Evolutionary conservation across 1,284 basidiomycete genomes (phyloP), one percentile per base, ranked within the genome.

Genomic region (Microbotryum lychnidis-dioicae): DNA sequence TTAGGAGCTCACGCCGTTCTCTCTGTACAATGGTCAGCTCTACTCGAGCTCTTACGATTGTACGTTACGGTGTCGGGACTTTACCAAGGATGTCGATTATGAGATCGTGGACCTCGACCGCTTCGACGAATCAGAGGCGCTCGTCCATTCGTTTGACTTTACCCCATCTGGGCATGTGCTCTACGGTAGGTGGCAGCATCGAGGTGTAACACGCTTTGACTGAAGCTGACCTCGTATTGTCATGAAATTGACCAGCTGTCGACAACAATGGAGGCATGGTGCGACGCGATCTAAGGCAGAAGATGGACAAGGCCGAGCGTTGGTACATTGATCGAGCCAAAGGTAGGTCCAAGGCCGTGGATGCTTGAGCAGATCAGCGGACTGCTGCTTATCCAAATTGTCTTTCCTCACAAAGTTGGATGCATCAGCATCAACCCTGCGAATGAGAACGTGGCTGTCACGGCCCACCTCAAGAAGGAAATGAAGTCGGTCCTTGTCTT

Each of bases 21-120:
- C 12, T 3, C 20, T 27, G 6, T 31, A 31, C 31, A 31, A 31
- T 18, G 10, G 7, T 4, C 66, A 78, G 76, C 67, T 80, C 12
- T 76, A 74, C 63, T 73, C 78, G 0, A 72, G 75, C 0, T 75
- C 76, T 0, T 79, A 80, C 70, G 79, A 80, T 69, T 76, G 76
- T 57, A 76, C 78, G 0, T 59, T 80, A 2, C 76, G 79, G 6
- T 64, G 68, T 4, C 68, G 78, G 46, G 73, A 77, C 62, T 76
- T 80, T 52, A 64, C 71, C n/a, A 73, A 72, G 3, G 71, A 74
- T 23, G 65, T 64, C 20, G 77, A 76, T 6, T 71, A 71, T 12
- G 77, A 79, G 60, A 60, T 78, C 23, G 75, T 78, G 58, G 73
- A 76, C 21, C 73, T 76, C 27, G 65, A 71, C 31, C 21, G 44